phyloP scores from a whole-genome alignment of 306 rosid species.

The Medicago ruthenica region DNA sequence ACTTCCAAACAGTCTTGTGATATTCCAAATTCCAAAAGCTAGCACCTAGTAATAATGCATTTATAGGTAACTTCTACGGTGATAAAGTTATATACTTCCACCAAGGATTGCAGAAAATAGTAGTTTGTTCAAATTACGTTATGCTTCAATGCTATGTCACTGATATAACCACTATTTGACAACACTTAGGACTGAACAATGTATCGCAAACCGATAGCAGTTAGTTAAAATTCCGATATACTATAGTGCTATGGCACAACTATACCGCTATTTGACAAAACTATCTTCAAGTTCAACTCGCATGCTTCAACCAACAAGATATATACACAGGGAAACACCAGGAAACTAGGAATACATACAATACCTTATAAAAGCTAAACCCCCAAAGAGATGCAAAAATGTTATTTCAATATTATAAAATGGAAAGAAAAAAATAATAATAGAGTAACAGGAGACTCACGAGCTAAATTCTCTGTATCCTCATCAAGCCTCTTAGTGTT shows the following conservation, averaged over 20 bases:
- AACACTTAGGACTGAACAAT: no score
- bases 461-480: conserved; percentile 80
- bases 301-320: not conserved
- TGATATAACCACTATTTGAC: no score
- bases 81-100: not conserved
- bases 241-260: no score
- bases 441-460: conserved; percentile 52
- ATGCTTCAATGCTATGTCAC: no score
- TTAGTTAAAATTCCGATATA: no score
- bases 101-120: no score
- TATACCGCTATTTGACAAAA: no score
- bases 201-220: no score
- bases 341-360: not conserved
- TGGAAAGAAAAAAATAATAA: not conserved
- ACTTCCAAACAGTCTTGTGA: not conserved
- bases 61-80: not conserved
- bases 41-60: not conserved
- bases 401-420: conserved; percentile 5
- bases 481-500: conserved; percentile 92
- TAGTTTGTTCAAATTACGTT: no score
- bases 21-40: not conserved
- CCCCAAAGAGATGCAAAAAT: not conserved
- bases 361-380: not conserved
- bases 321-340: not conserved
- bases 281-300: not conserved